These are phyloP conservation scores for Deuterostichococcus epilithicus DNA, from an alignment of 139 green algal genomes.

Conservation along the genomic window DNA sequence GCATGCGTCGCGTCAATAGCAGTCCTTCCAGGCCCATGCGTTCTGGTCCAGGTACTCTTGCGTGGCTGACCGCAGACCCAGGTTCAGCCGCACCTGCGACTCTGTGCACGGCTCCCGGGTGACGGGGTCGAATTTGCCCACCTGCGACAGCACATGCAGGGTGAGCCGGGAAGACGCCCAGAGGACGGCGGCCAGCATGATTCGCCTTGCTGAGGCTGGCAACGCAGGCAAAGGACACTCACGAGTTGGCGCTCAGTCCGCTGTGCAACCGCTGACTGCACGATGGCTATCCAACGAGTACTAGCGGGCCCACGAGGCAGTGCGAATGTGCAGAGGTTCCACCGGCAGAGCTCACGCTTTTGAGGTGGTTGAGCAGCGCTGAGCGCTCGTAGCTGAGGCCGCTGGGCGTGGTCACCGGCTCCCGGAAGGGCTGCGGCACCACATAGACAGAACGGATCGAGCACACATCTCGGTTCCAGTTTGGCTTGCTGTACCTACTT, in stretches of 20 bases:
- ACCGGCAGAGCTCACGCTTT: slow-evolving; percentile 32
- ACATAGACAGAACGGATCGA: no score
- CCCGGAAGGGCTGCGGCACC: slow-evolving; percentile 48
- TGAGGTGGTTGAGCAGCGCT: slow-evolving; percentile 65
- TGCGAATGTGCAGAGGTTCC: no score
- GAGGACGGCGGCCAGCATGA: no score
- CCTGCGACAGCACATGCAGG: slow-evolving; percentile 23
- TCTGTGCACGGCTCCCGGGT: slow-evolving; percentile 39
- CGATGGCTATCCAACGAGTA: no score
- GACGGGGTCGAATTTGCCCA: slow-evolving; percentile 68
- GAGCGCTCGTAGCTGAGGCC: slow-evolving; percentile 66
- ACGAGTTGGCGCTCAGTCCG: no score
- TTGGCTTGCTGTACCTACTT: no score
- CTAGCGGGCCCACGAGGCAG: no score
- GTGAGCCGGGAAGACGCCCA: no score
- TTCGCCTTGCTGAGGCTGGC: no score
- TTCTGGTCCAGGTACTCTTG: slow-evolving; percentile 72
- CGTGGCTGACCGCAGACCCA: slow-evolving; percentile 55
- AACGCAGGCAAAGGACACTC: no score
- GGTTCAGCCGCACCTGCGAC: slow-evolving; percentile 49
- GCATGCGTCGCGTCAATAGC: slow-evolving; percentile 5
- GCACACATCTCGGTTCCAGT: no score
- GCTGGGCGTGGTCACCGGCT: slow-evolving; percentile 57
- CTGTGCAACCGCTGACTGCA: no score
- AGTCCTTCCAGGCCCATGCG: slow-evolving; percentile 68